phyloP scores from a whole-genome alignment of 768 basidiomycete species.

The Neoboletus magnificus region DNA sequence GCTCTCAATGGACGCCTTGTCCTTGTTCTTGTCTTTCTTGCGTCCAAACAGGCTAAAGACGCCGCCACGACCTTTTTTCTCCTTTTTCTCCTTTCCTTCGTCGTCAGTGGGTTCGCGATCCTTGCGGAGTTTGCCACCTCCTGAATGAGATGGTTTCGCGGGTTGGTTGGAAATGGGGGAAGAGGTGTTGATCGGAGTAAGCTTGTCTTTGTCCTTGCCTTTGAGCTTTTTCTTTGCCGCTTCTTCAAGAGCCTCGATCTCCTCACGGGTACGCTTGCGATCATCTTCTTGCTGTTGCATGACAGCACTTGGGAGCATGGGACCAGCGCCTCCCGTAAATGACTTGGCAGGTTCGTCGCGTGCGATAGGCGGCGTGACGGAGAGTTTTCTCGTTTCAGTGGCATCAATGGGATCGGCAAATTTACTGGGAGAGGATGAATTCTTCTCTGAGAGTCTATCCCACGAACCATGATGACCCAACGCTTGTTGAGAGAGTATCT shows the following conservation, averaged over 20 bases:
- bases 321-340: slow-evolving; percentile 15
- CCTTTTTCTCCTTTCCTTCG: slow-evolving; percentile 52
- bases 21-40: slow-evolving; percentile 74
- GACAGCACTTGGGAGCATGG: slow-evolving; percentile 38
- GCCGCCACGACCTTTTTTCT: slow-evolving; percentile 64
- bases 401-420: slow-evolving; percentile 64
- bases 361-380: slow-evolving; percentile 74
- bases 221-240: slow-evolving; percentile 49
- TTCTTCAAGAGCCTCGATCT: slow-evolving; percentile 44
- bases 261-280: slow-evolving; percentile 50
- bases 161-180: slow-evolving; percentile 29
- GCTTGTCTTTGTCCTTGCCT: slow-evolving; percentile 48
- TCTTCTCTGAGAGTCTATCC: slow-evolving; percentile 42
- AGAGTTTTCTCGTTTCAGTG: slow-evolving; percentile 73
- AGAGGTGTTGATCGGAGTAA: slow-evolving; percentile 28
- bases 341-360: slow-evolving; percentile 44
- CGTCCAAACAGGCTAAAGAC: slow-evolving; percentile 77
- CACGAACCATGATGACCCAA: slow-evolving; percentile 46
- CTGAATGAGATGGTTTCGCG: slow-evolving; percentile 9
- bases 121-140: slow-evolving; percentile 41
- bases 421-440: slow-evolving; percentile 24
- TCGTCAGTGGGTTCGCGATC: slow-evolving; percentile 44
- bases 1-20: slow-evolving; percentile 50
- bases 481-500: slow-evolving; percentile 23
- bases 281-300: slow-evolving; percentile 51